phyloP scores from a whole-genome alignment of 2,329 filamentous ascomycete genomes.

The Exophiala sideris region DNA sequence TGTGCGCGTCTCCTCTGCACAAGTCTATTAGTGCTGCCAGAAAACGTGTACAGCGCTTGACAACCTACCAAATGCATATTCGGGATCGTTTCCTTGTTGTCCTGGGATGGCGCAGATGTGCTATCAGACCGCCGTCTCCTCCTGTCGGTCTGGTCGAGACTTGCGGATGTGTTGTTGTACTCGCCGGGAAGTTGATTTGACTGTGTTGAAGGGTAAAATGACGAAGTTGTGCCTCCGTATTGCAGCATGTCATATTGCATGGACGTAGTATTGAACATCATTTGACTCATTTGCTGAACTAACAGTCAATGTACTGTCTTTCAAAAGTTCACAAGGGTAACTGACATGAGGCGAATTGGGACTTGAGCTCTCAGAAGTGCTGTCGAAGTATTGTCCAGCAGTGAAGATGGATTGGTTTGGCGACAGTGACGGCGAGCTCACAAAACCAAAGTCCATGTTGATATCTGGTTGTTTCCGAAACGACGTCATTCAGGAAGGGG shows the following conservation, averaged over 20 bases:
- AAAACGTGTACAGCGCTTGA: background rate
- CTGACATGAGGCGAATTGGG: conserved; percentile 29
- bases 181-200: conserved; percentile 29
- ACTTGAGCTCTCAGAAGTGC: conserved; percentile 28
- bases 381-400: conserved; percentile 26
- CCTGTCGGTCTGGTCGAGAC: conserved; percentile 28
- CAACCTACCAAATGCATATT: conserved; percentile 32
- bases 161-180: conserved; percentile 26
- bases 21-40: conserved; percentile 12
- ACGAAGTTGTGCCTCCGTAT: conserved; percentile 22
- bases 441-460: conserved; percentile 27
- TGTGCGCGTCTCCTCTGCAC: conserved; percentile 88
- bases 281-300: conserved; percentile 25
- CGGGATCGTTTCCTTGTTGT: conserved; percentile 27
- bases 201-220: conserved; percentile 18
- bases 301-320: conserved; percentile 3
- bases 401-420: conserved; percentile 26
- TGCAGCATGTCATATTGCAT: conserved; percentile 27
- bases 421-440: conserved; percentile 27
- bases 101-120: conserved; percentile 22
- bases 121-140: conserved; percentile 25
- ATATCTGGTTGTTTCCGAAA: conserved; percentile 1
- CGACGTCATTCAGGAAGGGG: conserved; percentile 15
- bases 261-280: conserved; percentile 20
- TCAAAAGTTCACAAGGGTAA: background rate